phyloP scores from a whole-genome alignment of 176 grass and related monocot species.

The Ensete glaucum region DNA sequence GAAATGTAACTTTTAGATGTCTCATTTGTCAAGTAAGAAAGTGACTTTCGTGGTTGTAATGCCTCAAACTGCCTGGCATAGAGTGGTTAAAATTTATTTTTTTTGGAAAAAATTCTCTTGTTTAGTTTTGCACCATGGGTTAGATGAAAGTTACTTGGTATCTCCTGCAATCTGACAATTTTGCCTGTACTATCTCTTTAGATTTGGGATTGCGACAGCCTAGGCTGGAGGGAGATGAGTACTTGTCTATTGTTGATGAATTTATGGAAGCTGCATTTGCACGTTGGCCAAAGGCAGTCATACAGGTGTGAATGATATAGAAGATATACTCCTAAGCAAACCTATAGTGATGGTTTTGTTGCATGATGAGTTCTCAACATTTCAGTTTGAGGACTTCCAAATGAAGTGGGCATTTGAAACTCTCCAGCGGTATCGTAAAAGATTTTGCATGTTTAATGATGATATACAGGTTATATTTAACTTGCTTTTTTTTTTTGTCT shows the following conservation, averaged over 20 bases:
- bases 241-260: slow-evolving; percentile 88
- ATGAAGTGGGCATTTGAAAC: slow-evolving; percentile 99
- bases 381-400: slow-evolving; percentile 98
- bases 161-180: slow-evolving; percentile 14
- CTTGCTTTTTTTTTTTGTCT: not conserved
- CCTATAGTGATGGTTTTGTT: slow-evolving; percentile 1
- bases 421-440: slow-evolving; percentile 73
- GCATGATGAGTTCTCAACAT: slow-evolving; percentile 16
- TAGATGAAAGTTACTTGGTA: not conserved
- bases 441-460: slow-evolving; percentile 97
- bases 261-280: slow-evolving; percentile 90
- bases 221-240: slow-evolving; percentile 89
- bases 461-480: slow-evolving; percentile 60
- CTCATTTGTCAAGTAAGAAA: not conserved
- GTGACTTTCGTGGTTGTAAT: not conserved
- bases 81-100: not conserved
- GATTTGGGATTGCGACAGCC: slow-evolving; percentile 94
- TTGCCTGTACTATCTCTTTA: slow-evolving; percentile 26
- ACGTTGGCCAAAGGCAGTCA: slow-evolving; percentile 92
- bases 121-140: not conserved
- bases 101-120: not conserved
- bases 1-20: not conserved
- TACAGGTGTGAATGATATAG: slow-evolving; percentile 48
- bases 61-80: not conserved
- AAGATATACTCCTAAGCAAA: slow-evolving; percentile 10